phyloP scores from a whole-genome alignment of 2,329 filamentous ascomycete species.

The Ophiostoma ulmi region DNA sequence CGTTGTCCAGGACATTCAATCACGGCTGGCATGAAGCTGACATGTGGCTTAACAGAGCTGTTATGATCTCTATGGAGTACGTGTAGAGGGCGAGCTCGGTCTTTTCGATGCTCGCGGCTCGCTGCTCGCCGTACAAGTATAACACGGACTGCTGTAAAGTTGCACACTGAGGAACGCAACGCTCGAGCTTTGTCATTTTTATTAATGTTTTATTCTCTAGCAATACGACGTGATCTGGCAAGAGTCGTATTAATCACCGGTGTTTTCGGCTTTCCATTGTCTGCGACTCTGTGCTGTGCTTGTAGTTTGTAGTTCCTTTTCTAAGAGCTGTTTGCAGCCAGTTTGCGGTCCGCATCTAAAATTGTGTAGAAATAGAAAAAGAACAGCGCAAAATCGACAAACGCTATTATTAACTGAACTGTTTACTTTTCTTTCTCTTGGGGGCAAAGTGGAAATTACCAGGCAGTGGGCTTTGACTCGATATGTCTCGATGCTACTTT shows the following conservation, averaged over 20 bases:
- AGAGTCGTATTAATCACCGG: not conserved
- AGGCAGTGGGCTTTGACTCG: not conserved
- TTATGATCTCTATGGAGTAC: not conserved
- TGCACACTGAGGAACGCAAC: not conserved
- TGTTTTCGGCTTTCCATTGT: not conserved
- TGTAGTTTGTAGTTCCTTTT: not conserved
- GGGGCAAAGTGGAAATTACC: not conserved
- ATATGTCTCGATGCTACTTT: not conserved
- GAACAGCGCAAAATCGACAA: not conserved
- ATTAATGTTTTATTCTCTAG: not conserved
- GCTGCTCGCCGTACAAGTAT: too few relatives aligned
- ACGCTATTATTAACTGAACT: not conserved
- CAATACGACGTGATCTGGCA: constrained; percentile 5
- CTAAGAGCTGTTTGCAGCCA: too few relatives aligned
- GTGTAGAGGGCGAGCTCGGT: not conserved
- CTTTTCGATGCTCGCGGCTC: not conserved
- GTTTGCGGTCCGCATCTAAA: not conserved
- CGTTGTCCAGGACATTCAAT: not conserved
- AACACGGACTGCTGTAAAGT: too few relatives aligned
- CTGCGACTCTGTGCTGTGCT: not conserved
- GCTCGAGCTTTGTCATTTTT: not conserved
- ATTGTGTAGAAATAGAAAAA: not conserved
- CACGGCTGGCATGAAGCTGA: not conserved
- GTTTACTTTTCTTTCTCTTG: not conserved
- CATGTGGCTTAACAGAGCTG: not conserved